phyloP scores from a whole-genome alignment of 2,329 filamentous ascomycete genomes.

The Colletotrichum coccodes region DNA sequence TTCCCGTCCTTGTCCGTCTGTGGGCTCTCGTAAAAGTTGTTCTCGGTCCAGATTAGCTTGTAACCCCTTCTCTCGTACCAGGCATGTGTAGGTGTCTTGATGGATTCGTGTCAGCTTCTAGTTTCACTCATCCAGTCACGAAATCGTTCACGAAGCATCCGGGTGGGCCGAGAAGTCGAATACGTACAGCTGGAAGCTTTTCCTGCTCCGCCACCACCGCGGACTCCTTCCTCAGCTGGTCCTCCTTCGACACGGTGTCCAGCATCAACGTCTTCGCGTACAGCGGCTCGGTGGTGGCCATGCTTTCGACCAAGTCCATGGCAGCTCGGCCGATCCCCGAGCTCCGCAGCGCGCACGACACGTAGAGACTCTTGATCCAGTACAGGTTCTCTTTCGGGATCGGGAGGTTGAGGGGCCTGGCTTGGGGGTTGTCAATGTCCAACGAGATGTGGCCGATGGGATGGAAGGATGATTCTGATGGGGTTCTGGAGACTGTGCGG shows the following conservation, averaged over 20 bases:
- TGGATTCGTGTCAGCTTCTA: background rate
- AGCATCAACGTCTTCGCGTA: slow-evolving; percentile 38
- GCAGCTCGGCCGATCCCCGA: slow-evolving; percentile 41
- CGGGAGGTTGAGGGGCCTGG: slow-evolving; percentile 25
- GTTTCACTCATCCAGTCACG: no score
- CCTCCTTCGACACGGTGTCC: slow-evolving; percentile 40
- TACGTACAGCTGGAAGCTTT: background rate
- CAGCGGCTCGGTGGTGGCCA: slow-evolving; percentile 39
- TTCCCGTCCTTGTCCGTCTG: slow-evolving; percentile 17
- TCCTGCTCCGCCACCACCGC: background rate
- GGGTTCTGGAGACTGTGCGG: slow-evolving; percentile 12
- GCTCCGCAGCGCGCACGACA: slow-evolving; percentile 37
- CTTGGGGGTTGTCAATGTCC: slow-evolving; percentile 32
- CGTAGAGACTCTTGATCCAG: slow-evolving; percentile 45
- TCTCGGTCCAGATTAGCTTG: slow-evolving; percentile 35
- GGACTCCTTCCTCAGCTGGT: slow-evolving; percentile 15
- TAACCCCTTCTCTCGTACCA: slow-evolving; percentile 44
- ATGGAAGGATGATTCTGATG: slow-evolving; percentile 33
- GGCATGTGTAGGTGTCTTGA: slow-evolving; percentile 40
- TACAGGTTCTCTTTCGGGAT: slow-evolving; percentile 36
- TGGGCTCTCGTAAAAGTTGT: slow-evolving; percentile 29
- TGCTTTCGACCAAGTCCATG: slow-evolving; percentile 41
- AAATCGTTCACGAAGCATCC: background rate
- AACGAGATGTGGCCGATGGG: slow-evolving; percentile 46
- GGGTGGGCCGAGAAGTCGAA: background rate